Conservation (phyloP, 306 rosid genomes). For the Medicago lupulina region DNA sequence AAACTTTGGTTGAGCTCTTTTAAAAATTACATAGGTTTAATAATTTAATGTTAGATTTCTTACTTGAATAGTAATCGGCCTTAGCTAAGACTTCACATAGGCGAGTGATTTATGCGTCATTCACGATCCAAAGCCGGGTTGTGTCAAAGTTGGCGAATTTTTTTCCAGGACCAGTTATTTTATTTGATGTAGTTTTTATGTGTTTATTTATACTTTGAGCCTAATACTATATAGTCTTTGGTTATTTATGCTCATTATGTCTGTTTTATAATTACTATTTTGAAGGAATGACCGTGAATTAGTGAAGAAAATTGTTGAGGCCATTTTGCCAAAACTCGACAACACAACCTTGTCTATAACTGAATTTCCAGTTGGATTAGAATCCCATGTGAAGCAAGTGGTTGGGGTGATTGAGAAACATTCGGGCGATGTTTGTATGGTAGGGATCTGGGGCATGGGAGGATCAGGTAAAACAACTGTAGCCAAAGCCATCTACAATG, state of each 20-base stretch:
- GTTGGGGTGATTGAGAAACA: neutral
- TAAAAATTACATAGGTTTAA: neutral
- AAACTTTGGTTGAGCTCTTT: neutral
- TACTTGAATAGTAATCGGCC: neutral
- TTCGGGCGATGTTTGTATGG: neutral
- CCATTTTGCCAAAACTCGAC: slow-evolving; percentile 7
- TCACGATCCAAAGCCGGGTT: neutral
- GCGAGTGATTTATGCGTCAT: neutral
- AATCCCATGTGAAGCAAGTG: slow-evolving; percentile 12
- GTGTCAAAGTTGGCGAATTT: neutral
- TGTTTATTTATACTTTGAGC: neutral
- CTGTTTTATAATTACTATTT: neutral
- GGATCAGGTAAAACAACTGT: slow-evolving; percentile 31
- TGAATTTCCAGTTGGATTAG: slow-evolving; percentile 41
- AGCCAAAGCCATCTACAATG: slow-evolving; percentile 37
- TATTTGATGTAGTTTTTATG: neutral
- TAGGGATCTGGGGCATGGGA: slow-evolving; percentile 21
- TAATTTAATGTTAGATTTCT: neutral
- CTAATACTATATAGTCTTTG: slow-evolving; percentile 10
- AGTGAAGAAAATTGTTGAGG: neutral
- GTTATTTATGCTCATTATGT: neutral
- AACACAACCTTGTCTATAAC: neutral
- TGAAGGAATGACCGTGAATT: neutral
- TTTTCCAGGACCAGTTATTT: neutral
- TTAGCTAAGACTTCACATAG: neutral